These are phyloP conservation scores for Xylaria sp. DNA, from an alignment of 2,329 filamentous ascomycete genomes.

Conservation along the genomic window DNA sequence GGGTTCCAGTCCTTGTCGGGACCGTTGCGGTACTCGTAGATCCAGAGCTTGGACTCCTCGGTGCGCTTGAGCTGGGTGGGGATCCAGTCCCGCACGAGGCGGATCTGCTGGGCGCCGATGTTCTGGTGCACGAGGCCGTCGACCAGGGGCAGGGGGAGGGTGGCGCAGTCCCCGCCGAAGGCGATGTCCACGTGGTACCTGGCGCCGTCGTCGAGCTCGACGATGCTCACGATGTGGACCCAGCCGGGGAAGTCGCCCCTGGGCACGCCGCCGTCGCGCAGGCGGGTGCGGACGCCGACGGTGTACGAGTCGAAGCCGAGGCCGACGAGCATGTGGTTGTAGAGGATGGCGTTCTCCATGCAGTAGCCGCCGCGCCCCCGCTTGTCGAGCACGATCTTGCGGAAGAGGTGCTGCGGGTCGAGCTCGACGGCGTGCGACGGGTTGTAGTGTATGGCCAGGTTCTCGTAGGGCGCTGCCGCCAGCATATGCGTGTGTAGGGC, in stretches of 20 bases:
- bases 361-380: constrained; percentile 68
- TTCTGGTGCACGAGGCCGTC: constrained; percentile 58
- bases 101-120: constrained; percentile 66
- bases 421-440: constrained; percentile 54
- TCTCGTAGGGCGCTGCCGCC: constrained; percentile 65
- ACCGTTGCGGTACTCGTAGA: constrained; percentile 69
- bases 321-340: constrained; percentile 62
- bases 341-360: constrained; percentile 68
- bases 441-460: constrained; percentile 65
- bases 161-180: constrained; percentile 72
- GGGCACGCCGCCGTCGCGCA: constrained; percentile 54
- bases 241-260: constrained; percentile 60
- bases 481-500: constrained; percentile 40
- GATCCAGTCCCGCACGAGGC: constrained; percentile 62
- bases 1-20: constrained; percentile 64
- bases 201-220: constrained; percentile 62
- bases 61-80: constrained; percentile 56
- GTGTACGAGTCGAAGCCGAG: constrained; percentile 67
- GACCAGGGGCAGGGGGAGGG: constrained; percentile 65
- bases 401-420: constrained; percentile 59
- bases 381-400: constrained; percentile 59
- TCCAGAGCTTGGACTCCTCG: constrained; percentile 65
- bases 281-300: constrained; percentile 63
- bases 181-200: constrained; percentile 70
- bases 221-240: constrained; percentile 72